Conservation (phyloP, 2,329 filamentous ascomycete species). For the Stachybotrys echinatus region DNA sequence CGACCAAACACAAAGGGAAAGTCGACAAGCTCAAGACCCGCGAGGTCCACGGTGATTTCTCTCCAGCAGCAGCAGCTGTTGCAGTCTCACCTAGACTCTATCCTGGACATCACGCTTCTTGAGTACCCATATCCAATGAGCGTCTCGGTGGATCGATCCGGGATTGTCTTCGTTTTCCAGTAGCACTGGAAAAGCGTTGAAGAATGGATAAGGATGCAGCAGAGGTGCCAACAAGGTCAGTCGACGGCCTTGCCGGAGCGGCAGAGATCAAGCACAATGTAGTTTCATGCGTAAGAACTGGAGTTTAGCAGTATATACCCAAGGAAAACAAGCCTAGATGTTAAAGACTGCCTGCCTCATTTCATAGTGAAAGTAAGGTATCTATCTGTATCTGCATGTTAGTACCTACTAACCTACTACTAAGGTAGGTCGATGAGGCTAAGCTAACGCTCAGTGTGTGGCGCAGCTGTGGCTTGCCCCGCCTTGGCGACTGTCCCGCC, state of each 20-base stretch:
- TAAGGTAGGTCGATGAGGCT: neutral
- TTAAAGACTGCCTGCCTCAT: no score
- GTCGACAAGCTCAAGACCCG: conserved; percentile 38
- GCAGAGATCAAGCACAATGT: neutral
- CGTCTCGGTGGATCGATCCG: conserved; percentile 81
- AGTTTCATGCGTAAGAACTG: neutral
- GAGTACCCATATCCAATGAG: conserved; percentile 92
- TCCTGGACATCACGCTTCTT: conserved; percentile 82
- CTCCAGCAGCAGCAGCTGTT: conserved; percentile 82
- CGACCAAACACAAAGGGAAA: conserved; percentile 23
- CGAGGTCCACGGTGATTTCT: conserved; percentile 79
- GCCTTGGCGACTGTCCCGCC: neutral
- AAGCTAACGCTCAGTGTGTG: neutral
- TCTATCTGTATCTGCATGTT: no score
- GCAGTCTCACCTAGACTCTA: conserved; percentile 79
- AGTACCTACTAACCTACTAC: no score
- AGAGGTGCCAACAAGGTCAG: conserved; percentile 4
- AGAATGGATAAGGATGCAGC: neutral
- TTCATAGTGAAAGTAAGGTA: no score
- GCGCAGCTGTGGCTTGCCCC: conserved; percentile 4
- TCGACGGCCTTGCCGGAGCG: conserved; percentile 1
- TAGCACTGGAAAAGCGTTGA: conserved; percentile 20
- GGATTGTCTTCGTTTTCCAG: conserved; percentile 79
- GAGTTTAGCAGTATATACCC: neutral
- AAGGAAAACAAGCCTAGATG: no score